Base-by-base conservation (phyloP, 2,329 filamentous ascomycete species). In the Tympanopsis confertula region DNA sequence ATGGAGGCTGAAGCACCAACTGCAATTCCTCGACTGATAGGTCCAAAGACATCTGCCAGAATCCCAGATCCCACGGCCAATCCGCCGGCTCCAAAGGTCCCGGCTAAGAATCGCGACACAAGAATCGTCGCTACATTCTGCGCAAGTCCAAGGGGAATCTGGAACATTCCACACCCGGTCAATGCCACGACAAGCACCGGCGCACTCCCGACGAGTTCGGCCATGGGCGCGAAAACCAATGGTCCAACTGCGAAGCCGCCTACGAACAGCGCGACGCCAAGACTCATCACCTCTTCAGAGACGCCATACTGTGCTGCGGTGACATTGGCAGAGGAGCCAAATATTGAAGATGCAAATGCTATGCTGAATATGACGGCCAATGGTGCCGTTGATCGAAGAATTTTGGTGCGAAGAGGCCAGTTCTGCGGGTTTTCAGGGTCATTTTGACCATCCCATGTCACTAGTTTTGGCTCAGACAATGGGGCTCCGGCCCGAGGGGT, bases 81-180 rank as follows among this genome's bases (percentile, higher is more conserved):
- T 2, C 62, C 59, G 1, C 62, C 63, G 2, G 60, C 61, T 7
- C 64, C 65, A 42, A 66, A 66, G 10, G 61, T 50, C 19, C 65
- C 64, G 13, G 61, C 59, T 35, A 73, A 63, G 50, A 74, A 74
- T 24, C 70, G 65, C 24, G 71, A 58, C 17, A 72, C 61, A n/a
- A 74, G 54, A 2, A 74, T n/a, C n/a, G n/a, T n/a, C n/a, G n/a
- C n/a, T 42, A 79, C 73, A 45, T 70, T 76, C 40, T 71, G 58
- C 0, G 70, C 61, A 5, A 69, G 76, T 2, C 73, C 70, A 14
- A 64, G 66, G 4, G 65, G 78, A 15, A 69, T 74, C 46, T 73
- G 78, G 51, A 84, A 83, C 1, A 66, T n/a, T n/a, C n/a, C n/a
- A n/a, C n/a, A n/a, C n/a, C n/a, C 68, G 2, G 71, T 70, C 41